phyloP scores from a whole-genome alignment of 306 rosid genomes.

The Cercis canadensis region DNA sequence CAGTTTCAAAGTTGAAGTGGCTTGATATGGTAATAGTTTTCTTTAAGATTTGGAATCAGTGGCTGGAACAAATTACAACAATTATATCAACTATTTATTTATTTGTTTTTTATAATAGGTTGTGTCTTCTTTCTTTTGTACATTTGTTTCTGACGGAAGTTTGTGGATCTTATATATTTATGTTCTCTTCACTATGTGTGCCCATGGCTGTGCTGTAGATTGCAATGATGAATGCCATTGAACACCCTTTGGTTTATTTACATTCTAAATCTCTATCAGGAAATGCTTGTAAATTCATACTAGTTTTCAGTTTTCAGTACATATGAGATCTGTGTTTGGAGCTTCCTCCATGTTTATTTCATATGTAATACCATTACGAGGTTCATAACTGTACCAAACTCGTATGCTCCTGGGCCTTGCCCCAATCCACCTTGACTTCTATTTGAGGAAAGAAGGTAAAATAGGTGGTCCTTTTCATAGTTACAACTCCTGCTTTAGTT shows the following conservation, averaged over 20 bases:
- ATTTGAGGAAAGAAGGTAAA: too few species aligned
- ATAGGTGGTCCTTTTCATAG: too few species aligned
- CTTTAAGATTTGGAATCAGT: too few species aligned
- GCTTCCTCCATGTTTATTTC: background rate
- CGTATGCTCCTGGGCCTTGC: background rate
- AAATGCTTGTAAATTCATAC: conserved; percentile 12
- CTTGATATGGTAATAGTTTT: too few species aligned
- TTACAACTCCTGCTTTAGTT: too few species aligned
- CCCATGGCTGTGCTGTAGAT: background rate
- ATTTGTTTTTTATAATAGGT: too few species aligned
- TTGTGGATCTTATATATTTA: conserved; percentile 2
- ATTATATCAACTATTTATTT: too few species aligned
- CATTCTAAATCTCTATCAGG: background rate
- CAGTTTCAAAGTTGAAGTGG: too few species aligned
- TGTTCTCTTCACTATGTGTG: conserved; percentile 14
- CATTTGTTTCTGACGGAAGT: background rate
- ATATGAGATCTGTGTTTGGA: background rate
- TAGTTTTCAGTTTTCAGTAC: background rate
- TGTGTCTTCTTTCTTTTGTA: too few species aligned
- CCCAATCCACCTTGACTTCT: background rate
- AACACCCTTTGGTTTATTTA: background rate
- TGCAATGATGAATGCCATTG: background rate
- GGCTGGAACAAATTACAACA: too few species aligned
- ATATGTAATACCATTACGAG: background rate
- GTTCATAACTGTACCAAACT: background rate